Conservation (phyloP, 192 early-diverging fungal genomes). For the Entomortierella chlamydospora region DNA sequence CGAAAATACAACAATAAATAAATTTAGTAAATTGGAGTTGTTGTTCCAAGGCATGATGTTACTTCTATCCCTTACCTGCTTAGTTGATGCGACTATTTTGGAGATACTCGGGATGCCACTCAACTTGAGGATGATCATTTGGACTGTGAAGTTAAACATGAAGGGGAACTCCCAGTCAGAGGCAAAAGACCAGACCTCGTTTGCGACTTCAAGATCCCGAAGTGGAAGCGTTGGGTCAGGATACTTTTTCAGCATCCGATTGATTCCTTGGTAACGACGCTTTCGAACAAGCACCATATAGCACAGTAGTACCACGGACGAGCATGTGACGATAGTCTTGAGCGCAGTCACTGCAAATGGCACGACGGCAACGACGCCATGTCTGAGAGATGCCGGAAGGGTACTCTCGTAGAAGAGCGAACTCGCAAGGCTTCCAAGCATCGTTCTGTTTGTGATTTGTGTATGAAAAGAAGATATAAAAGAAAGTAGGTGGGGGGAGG, state of each 20-base stretch:
- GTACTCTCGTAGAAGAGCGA: neutral
- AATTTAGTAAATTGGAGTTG: no score
- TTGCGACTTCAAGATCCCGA: slow-evolving; percentile 27
- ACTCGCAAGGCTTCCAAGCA: slow-evolving; percentile 1
- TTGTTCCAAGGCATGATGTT: no score
- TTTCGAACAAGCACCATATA: slow-evolving; percentile 27
- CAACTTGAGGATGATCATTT: slow-evolving; percentile 52
- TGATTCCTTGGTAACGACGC: slow-evolving; percentile 25
- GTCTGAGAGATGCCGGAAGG: neutral
- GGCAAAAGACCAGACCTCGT: slow-evolving; percentile 23
- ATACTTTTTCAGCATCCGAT: slow-evolving; percentile 29
- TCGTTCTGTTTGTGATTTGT: neutral
- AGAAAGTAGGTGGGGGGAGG: no score
- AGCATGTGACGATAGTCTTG: neutral
- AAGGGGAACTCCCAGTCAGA: slow-evolving; percentile 17
- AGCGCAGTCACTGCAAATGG: neutral
- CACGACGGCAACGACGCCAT: neutral
- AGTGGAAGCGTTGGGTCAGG: slow-evolving; percentile 44
- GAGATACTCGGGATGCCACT: slow-evolving; percentile 41
- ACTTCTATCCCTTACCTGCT: slow-evolving; percentile 15
- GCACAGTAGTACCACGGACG: neutral
- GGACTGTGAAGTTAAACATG: slow-evolving; percentile 10
- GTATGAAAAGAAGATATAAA: no score
- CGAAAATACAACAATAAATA: neutral
- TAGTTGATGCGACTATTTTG: slow-evolving; percentile 28